These are phyloP conservation scores for Leccinum subfulvum DNA, from an alignment of 1,284 basidiomycete species.

Conservation along the genomic window DNA sequence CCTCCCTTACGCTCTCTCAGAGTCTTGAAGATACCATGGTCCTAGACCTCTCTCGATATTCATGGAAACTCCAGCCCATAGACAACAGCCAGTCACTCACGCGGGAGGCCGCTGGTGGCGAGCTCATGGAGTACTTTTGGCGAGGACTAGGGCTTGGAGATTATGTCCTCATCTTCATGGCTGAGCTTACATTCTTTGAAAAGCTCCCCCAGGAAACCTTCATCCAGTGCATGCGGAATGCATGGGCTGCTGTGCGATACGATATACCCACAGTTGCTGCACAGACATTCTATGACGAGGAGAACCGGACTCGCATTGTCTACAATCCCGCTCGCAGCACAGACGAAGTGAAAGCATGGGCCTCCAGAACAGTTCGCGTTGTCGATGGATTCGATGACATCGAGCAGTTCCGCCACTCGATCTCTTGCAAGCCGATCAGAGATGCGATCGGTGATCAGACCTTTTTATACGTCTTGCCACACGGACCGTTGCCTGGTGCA, in stretches of 20 bases:
- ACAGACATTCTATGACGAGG: background rate
- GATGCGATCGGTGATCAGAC: background rate
- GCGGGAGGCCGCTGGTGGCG: background rate
- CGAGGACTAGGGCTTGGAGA: background rate
- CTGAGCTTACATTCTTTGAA: background rate
- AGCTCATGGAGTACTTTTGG: background rate
- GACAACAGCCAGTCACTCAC: background rate
- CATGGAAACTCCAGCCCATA: background rate
- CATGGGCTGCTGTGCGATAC: background rate
- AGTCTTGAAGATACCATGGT: background rate
- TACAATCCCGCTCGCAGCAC: background rate
- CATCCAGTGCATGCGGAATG: background rate
- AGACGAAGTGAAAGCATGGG: background rate
- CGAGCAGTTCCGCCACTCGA: background rate
- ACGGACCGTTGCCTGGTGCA: background rate
- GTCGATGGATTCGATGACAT: background rate
- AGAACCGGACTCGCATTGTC: background rate
- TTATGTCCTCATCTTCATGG: background rate
- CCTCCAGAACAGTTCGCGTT: background rate
- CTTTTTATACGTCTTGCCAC: background rate
- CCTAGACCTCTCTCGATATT: background rate
- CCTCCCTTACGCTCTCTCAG: background rate
- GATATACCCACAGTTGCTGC: constrained; percentile 1
- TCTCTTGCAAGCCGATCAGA: background rate
- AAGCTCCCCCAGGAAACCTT: background rate